These are phyloP conservation scores for Lentinula edodes DNA, from an alignment of 768 basidiomycete genomes.

Conservation along the genomic window DNA sequence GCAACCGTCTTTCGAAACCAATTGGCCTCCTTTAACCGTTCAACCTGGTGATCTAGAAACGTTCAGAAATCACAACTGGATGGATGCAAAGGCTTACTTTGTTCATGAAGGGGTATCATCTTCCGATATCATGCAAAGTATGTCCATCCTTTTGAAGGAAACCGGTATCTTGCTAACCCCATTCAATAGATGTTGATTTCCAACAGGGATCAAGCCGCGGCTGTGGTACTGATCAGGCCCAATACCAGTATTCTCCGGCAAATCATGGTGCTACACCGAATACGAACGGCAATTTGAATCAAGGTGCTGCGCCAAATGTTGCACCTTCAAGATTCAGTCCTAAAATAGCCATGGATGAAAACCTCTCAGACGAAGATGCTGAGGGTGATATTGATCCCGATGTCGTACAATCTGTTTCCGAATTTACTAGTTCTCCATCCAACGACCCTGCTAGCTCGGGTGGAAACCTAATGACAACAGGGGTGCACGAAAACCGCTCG, in stretches of 20 bases:
- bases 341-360: constrained; percentile 3
- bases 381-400: constrained; percentile 8
- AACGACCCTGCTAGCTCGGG: neutral
- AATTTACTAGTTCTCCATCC: neutral
- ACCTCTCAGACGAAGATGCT: constrained; percentile 6
- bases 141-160: neutral
- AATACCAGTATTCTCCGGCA: neutral
- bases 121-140: neutral
- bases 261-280: neutral
- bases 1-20: neutral
- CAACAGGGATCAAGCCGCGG: neutral
- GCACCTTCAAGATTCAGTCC: neutral
- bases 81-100: neutral
- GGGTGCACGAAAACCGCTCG: neutral
- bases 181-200: neutral
- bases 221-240: neutral
- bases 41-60: neutral
- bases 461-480: neutral
- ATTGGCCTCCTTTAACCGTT: constrained; percentile 1
- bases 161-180: neutral
- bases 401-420: neutral
- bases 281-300: neutral
- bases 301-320: neutral
- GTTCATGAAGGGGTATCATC: neutral
- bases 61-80: neutral